Percentiles rank a stretch among this genome's conserved stretches.
Evolutionary conservation across 768 basidiomycete genomes (phyloP).

Genomic region (Suillus cothurnatus): DNA sequence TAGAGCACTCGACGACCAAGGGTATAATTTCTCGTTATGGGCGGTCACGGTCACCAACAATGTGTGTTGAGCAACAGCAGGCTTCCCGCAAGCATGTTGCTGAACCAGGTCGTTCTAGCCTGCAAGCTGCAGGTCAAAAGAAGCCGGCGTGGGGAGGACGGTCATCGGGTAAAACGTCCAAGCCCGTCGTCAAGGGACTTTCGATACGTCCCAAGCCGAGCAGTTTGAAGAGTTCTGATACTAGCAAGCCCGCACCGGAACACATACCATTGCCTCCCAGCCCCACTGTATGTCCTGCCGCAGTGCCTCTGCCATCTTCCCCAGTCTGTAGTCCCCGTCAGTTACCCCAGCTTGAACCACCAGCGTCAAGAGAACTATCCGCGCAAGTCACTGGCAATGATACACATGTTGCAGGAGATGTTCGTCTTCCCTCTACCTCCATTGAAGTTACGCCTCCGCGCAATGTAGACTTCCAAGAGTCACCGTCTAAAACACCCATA

Average conservation of each 20-base stretch:
- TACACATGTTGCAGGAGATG: not conserved
- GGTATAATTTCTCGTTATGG: not conserved
- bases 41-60: not conserved
- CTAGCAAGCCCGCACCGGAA: not conserved
- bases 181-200: not conserved
- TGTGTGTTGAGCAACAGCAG: not conserved
- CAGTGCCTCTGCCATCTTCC: slow-evolving; percentile 15
- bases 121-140: not conserved
- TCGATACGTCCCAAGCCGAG: not conserved
- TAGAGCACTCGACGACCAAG: not conserved
- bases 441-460: not conserved
- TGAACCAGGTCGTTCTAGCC: not conserved
- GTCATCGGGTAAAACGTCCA: not conserved
- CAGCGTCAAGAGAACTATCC: not conserved
- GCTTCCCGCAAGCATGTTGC: not conserved
- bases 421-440: not conserved
- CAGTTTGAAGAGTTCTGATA: not conserved
- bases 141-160: slow-evolving; percentile 12
- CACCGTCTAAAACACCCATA: slow-evolving; percentile 58
- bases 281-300: slow-evolving; percentile 5
- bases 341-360: not conserved
- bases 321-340: slow-evolving; percentile 1
- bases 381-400: not conserved
- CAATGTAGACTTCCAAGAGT: not conserved
- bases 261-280: slow-evolving; percentile 14